phyloP scores from a whole-genome alignment of 257 asterid genomes.

The Solanum bulbocastanum region DNA sequence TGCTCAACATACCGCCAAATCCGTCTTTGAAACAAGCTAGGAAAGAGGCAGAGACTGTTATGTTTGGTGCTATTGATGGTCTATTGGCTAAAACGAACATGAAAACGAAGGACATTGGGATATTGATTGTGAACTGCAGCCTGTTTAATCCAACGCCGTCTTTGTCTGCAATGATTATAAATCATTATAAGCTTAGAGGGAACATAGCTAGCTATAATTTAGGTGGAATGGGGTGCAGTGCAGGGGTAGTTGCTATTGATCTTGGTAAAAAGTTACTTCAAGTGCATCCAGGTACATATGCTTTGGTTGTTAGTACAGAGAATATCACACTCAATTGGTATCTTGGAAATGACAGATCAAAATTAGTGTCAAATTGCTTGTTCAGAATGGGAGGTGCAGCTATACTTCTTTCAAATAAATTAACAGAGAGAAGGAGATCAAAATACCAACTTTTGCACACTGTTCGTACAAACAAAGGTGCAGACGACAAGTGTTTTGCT shows the following conservation, averaged over 20 bases:
- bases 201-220: constrained; percentile 22
- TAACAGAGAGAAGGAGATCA: constrained; percentile 22
- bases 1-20: constrained; percentile 26
- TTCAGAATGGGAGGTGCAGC: constrained; percentile 40
- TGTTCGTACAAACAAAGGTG: constrained; percentile 29
- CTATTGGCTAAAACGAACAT: constrained; percentile 20
- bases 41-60: constrained; percentile 29
- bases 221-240: constrained; percentile 42
- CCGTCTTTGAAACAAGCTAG: constrained; percentile 28
- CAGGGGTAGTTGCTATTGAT: constrained; percentile 28
- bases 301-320: constrained; percentile 29
- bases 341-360: constrained; percentile 31
- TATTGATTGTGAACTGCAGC: constrained; percentile 35
- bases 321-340: constrained; percentile 33
- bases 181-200: constrained; percentile 32
- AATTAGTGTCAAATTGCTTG: constrained; percentile 30
- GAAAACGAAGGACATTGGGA: constrained; percentile 22
- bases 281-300: constrained; percentile 23
- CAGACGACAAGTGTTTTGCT: constrained; percentile 29
- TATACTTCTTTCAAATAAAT: constrained; percentile 22
- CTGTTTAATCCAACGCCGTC: constrained; percentile 35
- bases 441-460: constrained; percentile 18
- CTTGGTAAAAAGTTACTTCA: constrained; percentile 32
- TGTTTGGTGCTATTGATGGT: constrained; percentile 34
- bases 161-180: constrained; percentile 30